These are phyloP conservation scores for Actinomucor elegans DNA, from an alignment of 371 early-diverging fungal genomes.

Conservation along the genomic window DNA sequence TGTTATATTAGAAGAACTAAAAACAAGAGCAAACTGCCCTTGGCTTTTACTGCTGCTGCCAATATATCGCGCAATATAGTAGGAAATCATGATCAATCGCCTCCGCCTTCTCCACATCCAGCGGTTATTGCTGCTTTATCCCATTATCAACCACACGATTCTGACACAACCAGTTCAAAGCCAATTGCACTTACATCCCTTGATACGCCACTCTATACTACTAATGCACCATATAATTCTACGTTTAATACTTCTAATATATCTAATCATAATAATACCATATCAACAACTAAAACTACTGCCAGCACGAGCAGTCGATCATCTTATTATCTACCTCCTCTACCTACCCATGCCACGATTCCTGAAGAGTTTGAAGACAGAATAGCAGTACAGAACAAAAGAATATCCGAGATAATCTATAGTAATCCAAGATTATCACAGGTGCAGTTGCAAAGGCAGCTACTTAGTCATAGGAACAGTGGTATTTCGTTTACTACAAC, in stretches of 20 bases:
- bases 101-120: conserved; percentile 3
- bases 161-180: background rate
- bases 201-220: background rate
- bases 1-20: conserved; percentile 16
- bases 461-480: conserved; percentile 31
- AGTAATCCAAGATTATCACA: conserved; percentile 10
- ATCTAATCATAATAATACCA: background rate
- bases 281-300: background rate
- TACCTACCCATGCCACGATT: background rate
- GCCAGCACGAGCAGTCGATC: too few relatives aligned
- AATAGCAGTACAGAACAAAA: conserved; percentile 10
- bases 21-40: conserved; percentile 24
- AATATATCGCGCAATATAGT: conserved; percentile 1
- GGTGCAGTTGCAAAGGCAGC: background rate
- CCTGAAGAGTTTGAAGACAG: conserved; percentile 7
- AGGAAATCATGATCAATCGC: background rate
- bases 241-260: background rate
- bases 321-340: too few relatives aligned
- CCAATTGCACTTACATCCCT: background rate
- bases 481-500: conserved; percentile 29
- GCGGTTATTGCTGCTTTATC: conserved; percentile 1
- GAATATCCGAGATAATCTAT: conserved; percentile 9
- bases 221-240: background rate
- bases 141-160: background rate
- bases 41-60: conserved; percentile 14